A percentile compares a stretch with the other conserved stretches of the same genome.
phyloP scores from a whole-genome alignment of 371 early-diverging fungal genomes.

The Mucor mucedo region DNA sequence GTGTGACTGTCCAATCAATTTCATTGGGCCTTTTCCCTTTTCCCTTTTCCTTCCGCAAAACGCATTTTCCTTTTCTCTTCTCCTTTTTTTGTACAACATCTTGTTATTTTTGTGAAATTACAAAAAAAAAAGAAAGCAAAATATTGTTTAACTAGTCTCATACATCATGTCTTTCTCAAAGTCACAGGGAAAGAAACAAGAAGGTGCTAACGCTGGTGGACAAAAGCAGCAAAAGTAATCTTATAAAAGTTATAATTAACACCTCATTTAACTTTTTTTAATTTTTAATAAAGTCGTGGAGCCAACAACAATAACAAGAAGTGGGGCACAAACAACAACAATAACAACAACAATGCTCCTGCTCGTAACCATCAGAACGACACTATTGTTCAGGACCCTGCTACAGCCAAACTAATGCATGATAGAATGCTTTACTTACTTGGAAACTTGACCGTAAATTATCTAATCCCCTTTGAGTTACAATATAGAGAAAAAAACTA shows the following conservation, averaged over 20 bases:
- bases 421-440: slow-evolving; percentile 79
- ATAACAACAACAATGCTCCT: slow-evolving; percentile 21
- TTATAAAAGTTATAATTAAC: not conserved
- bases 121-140: not conserved
- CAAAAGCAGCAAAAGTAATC: slow-evolving; percentile 24
- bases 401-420: slow-evolving; percentile 60
- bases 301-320: slow-evolving; percentile 37
- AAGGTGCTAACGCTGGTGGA: slow-evolving; percentile 32
- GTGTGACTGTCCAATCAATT: not conserved
- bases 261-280: not conserved
- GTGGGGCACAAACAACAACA: slow-evolving; percentile 32
- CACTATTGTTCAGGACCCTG: slow-evolving; percentile 23
- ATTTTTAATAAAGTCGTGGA: slow-evolving; percentile 30
- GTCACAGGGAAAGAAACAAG: slow-evolving; percentile 42
- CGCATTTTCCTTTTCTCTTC: not conserved
- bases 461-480: not conserved
- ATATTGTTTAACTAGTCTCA: not conserved
- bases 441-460: slow-evolving; percentile 72
- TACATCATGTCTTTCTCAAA: slow-evolving; percentile 33
- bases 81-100: slow-evolving; percentile 6
- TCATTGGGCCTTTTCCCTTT: not conserved
- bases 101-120: not conserved
- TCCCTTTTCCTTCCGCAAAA: not conserved
- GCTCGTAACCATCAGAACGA: slow-evolving; percentile 23
- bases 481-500: not conserved